A percentile compares a stretch with the other conserved stretches of the same genome.
Evolutionary conservation across 495 filamentous ascomycete species (phyloP).

Genomic region (Letharia lupina): DNA sequence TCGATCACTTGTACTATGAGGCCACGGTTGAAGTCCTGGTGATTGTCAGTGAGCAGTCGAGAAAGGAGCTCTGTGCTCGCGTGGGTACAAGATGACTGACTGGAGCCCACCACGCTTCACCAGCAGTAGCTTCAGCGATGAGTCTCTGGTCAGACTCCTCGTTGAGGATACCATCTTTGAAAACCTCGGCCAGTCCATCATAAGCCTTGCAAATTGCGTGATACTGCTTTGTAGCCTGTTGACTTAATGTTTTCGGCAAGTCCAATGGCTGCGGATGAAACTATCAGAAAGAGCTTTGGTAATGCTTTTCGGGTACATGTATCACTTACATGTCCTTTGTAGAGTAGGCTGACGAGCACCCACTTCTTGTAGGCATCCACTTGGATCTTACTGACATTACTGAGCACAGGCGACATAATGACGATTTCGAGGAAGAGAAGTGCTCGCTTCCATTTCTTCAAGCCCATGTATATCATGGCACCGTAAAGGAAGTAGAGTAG

Average conservation of each 20-base stretch:
- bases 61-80: conserved; percentile 41
- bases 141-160: conserved; percentile 43
- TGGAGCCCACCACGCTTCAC: conserved; percentile 48
- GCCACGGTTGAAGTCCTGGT: conserved; percentile 49
- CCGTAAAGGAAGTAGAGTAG: conserved; percentile 72
- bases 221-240: conserved; percentile 47
- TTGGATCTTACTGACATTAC: conserved; percentile 63
- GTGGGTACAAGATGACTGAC: conserved; percentile 40
- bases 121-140: conserved; percentile 48
- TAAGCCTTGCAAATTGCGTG: conserved; percentile 61
- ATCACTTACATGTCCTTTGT: conserved; percentile 53
- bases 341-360: conserved; percentile 68
- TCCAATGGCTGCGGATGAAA: conserved; percentile 4
- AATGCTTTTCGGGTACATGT: conserved; percentile 11
- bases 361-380: conserved; percentile 91
- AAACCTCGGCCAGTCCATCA: conserved; percentile 56
- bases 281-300: conserved; percentile 16
- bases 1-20: conserved; percentile 45
- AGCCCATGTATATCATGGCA: conserved; percentile 68
- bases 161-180: conserved; percentile 42
- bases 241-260: conserved; percentile 39
- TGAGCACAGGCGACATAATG: conserved; percentile 53
- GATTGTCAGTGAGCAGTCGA: conserved; percentile 38
- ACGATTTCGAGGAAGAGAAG: conserved; percentile 60
- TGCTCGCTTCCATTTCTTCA: conserved; percentile 64